A percentile compares a stretch with the other conserved stretches of the same genome.
phyloP scores from a whole-genome alignment of 805 yeast genomes.

The Tetrapisispora nanseiensis region DNA sequence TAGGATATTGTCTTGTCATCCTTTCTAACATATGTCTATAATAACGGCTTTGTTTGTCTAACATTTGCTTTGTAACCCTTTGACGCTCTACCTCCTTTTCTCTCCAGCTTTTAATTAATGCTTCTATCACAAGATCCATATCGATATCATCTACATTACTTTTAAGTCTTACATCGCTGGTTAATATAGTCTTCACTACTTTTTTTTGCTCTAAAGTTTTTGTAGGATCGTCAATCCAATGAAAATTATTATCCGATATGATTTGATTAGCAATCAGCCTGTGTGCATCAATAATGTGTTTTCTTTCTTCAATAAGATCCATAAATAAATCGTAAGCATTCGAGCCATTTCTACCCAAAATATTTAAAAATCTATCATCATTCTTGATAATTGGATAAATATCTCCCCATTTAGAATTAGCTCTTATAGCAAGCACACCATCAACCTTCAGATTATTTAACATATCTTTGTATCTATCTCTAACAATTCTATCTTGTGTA shows the following conservation, averaged over 20 bases:
- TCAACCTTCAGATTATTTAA: slow-evolving; percentile 20
- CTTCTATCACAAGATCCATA: slow-evolving; percentile 21
- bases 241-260: slow-evolving; percentile 30
- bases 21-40: slow-evolving; percentile 19
- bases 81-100: slow-evolving; percentile 17
- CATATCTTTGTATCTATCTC: slow-evolving; percentile 47
- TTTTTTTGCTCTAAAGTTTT: slow-evolving; percentile 13
- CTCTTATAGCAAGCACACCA: slow-evolving; percentile 27
- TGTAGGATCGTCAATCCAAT: slow-evolving; percentile 17
- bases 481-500: slow-evolving; percentile 52
- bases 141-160: slow-evolving; percentile 22
- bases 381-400: slow-evolving; percentile 41
- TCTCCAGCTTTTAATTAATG: slow-evolving; percentile 19
- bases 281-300: slow-evolving; percentile 45
- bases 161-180: slow-evolving; percentile 17
- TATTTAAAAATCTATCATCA: slow-evolving; percentile 45
- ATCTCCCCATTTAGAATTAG: slow-evolving; percentile 52
- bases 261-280: slow-evolving; percentile 49
- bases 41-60: slow-evolving; percentile 18
- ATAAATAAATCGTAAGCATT: slow-evolving; percentile 66
- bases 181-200: slow-evolving; percentile 11
- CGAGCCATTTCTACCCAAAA: slow-evolving; percentile 73
- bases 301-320: slow-evolving; percentile 59
- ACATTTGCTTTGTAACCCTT: slow-evolving; percentile 10
- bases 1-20: slow-evolving; percentile 7